Evolutionary conservation across 2,329 filamentous ascomycete species (phyloP).

Genomic region (Thelonectria discophora): DNA sequence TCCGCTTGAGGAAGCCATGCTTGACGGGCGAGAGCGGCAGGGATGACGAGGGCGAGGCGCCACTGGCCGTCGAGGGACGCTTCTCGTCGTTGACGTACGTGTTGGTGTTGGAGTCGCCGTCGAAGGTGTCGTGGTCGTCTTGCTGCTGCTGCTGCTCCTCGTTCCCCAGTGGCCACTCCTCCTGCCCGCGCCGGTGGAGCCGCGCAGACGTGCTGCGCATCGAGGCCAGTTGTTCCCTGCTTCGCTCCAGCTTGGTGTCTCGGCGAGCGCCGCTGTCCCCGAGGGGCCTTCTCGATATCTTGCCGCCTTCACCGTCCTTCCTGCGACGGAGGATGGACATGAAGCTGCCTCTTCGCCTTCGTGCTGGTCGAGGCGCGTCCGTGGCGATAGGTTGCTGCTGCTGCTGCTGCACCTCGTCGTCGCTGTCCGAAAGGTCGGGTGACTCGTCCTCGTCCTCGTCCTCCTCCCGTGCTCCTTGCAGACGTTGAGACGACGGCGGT

Average conservation of each 20-base stretch:
- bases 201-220: slow-evolving; percentile 50
- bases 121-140: slow-evolving; percentile 41
- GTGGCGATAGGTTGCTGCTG: slow-evolving; percentile 32
- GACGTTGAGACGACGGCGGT: slow-evolving; percentile 44
- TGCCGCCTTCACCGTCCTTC: slow-evolving; percentile 56
- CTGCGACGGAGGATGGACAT: slow-evolving; percentile 72
- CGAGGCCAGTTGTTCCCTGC: slow-evolving; percentile 59
- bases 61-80: slow-evolving; percentile 49
- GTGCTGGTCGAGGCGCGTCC: slow-evolving; percentile 39
- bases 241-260: slow-evolving; percentile 70
- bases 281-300: slow-evolving; percentile 63
- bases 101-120: slow-evolving; percentile 38
- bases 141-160: slow-evolving; percentile 41
- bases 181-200: slow-evolving; percentile 42
- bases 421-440: slow-evolving; percentile 68
- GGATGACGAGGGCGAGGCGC: slow-evolving; percentile 35
- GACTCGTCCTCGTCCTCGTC: slow-evolving; percentile 53
- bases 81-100: slow-evolving; percentile 41
- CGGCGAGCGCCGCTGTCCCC: slow-evolving; percentile 67
- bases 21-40: slow-evolving; percentile 46
- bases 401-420: slow-evolving; percentile 52
- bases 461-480: too few relatives aligned
- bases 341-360: slow-evolving; percentile 58
- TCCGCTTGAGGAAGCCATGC: slow-evolving; percentile 47
- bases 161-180: slow-evolving; percentile 47